phyloP scores from a whole-genome alignment of 2,329 filamentous ascomycete species.

The Akanthomyces dipterigenus region DNA sequence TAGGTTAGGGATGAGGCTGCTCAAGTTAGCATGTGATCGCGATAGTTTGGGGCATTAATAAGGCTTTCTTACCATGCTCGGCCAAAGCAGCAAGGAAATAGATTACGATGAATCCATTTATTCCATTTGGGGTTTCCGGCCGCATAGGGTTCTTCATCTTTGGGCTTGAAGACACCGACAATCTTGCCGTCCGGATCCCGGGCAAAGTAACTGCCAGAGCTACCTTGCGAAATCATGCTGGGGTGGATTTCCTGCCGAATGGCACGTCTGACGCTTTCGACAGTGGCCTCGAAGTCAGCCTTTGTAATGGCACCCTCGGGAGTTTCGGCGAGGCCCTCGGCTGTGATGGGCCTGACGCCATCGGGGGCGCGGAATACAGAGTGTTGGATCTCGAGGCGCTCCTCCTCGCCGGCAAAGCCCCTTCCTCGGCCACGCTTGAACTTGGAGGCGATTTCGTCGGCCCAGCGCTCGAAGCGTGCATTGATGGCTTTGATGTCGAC shows the following conservation, averaged over 20 bases:
- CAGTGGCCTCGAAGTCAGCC: slow-evolving; percentile 76
- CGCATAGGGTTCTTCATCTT: slow-evolving; percentile 97
- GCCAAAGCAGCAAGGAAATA: slow-evolving; percentile 97
- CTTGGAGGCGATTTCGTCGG: slow-evolving; percentile 93
- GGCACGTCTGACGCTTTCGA: slow-evolving; percentile 82
- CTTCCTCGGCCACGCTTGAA: slow-evolving; percentile 82
- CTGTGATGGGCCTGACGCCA: slow-evolving; percentile 71
- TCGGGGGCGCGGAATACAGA: slow-evolving; percentile 94
- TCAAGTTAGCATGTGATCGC: slow-evolving; percentile 12
- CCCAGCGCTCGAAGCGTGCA: slow-evolving; percentile 89
- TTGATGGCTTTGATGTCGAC: slow-evolving; percentile 99
- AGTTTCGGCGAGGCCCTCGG: slow-evolving; percentile 61
- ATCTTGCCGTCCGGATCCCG: slow-evolving; percentile 87
- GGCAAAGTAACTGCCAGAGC: slow-evolving; percentile 97
- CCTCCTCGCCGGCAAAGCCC: slow-evolving; percentile 67
- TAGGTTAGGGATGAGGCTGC: slow-evolving; percentile 83
- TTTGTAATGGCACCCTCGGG: slow-evolving; percentile 65
- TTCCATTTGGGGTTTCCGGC: slow-evolving; percentile 98
- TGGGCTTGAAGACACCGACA: slow-evolving; percentile 96
- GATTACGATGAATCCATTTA: slow-evolving; percentile 97
- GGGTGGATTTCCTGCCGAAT: slow-evolving; percentile 90
- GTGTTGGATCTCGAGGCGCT: slow-evolving; percentile 90
- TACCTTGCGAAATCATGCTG: slow-evolving; percentile 93
- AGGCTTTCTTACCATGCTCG: slow-evolving; percentile 64
- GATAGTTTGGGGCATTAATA: background rate